Base-by-base conservation (phyloP, 306 rosid species). In the Begonia masoniana region DNA sequence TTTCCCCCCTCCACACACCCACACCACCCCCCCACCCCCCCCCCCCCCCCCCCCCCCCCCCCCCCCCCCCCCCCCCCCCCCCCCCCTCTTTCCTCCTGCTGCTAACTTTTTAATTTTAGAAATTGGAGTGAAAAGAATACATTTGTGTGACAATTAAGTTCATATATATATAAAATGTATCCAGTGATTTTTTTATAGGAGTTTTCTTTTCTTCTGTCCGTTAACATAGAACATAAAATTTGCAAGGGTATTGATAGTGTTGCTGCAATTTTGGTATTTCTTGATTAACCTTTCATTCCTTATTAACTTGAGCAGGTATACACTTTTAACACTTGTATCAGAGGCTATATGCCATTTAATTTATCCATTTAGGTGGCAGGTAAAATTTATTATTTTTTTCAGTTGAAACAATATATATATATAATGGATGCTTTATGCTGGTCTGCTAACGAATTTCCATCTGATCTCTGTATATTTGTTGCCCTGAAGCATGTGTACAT, bases 331-430 rank as follows among this genome's bases (percentile, higher is more conserved):
- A 63, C 92, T 86, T 58, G 96, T 41, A 65, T 91, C 95, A 19
- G 99, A 91, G 79, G 99, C 96, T 71, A 83, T 91, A 50, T 91
- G 99, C 61, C 85, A 91, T 78, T 74, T 91, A 66, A 80, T 91
- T 64, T 91, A 73, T 73, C 99, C 99, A 51, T 83, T 91, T 66
- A 81, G 99, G 43, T 91, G 99, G 99, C 99, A 91, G 95, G 99
- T 91, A 59, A 64, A 73, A 41, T 66, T 67, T 43, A 50, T 63
- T 21, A 31, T 31, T n/a, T 50, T 69, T 35, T 26, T 54, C n/a
- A 50, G 62, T 36, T 58, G 7, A 23, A 31, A 19, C 19, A 7
- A 10, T 16, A 16, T 46, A 45, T 66, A n/a, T 39, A 7, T 12
- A n/a, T n/a, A 13, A 46, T 23, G 59, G 56, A 14, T 61, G 55